Conservation (phyloP, 1,284 basidiomycete genomes). For the Pterula multifida region DNA sequence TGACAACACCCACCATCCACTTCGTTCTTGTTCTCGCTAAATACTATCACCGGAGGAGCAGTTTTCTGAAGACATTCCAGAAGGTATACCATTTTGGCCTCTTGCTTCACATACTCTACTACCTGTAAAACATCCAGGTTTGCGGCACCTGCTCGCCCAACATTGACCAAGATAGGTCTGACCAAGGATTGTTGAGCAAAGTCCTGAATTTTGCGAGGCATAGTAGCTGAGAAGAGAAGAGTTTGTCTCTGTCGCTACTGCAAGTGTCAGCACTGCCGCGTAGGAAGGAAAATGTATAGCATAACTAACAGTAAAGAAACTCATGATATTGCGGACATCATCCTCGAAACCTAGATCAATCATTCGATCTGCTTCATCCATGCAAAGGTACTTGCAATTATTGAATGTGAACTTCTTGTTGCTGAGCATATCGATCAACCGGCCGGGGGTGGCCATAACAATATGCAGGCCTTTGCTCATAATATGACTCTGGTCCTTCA, state of each 20-base stretch:
- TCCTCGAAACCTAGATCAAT: slow-evolving; percentile 99
- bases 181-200: slow-evolving; percentile 95
- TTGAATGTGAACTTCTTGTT: slow-evolving; percentile 88
- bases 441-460: slow-evolving; percentile 92
- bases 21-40: slow-evolving; percentile 99
- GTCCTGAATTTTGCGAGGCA: slow-evolving; percentile 98
- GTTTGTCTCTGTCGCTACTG: slow-evolving; percentile 89
- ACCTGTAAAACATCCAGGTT: slow-evolving; percentile 96
- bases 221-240: slow-evolving; percentile 94
- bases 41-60: slow-evolving; percentile 94
- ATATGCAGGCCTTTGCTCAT: slow-evolving; percentile 89
- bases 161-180: slow-evolving; percentile 89
- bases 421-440: slow-evolving; percentile 94
- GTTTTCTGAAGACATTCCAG: slow-evolving; percentile 98
- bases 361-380: slow-evolving; percentile 99
- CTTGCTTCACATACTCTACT: slow-evolving; percentile 98
- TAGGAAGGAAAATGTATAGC: not conserved
- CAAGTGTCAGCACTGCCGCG: not conserved
- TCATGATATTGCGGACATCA: slow-evolving; percentile 97
- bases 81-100: slow-evolving; percentile 98
- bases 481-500: slow-evolving; percentile 91
- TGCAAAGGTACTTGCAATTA: slow-evolving; percentile 89
- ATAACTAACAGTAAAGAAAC: slow-evolving; percentile 77
- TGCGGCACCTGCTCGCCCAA: slow-evolving; percentile 95
- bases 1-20: slow-evolving; percentile 69